Base-by-base conservation (phyloP, 371 early-diverging fungal genomes). In the Zychaea mexicana region DNA sequence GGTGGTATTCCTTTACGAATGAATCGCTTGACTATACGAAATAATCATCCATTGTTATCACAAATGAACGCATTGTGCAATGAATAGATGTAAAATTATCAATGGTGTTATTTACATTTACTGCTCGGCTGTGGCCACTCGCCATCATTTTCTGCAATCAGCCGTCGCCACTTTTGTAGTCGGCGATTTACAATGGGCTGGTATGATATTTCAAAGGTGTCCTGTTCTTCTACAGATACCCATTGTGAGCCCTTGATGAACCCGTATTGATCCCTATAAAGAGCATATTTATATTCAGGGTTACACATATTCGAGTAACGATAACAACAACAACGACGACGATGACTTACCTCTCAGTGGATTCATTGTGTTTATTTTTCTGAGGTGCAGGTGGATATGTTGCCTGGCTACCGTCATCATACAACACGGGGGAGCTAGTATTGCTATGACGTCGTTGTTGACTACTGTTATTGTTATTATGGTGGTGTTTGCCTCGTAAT, bases 1-100 rank as follows among this genome's bases (percentile, higher is more conserved):
- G 88, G 73, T 52, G 95, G 95, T 57, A 95, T 89, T 9, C 95
- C 95, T 72, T 92, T 92, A 30, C 94, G 86, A 42, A 95, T 84
- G 61, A 90, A 90, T 46, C 93, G 78, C 62, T 94, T 94, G 31
- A 92, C 90, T 89, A 45, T 24, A 24, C 17, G n/a, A 45, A 4
- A 17, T 45, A 4, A 45, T 45, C 17, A 45, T 45, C 45, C 4
- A 0, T 58, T 22, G 3, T 3, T 10, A 10, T 27, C 36, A 12
- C 26, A 38, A 27, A 57, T 2, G n/a, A 2, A 47, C 17, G 30
- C 13, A 6, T 42, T 1, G 4, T 7, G 15, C 0, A 46, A 60
- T 7, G n/a, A 12, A 42, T 12, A 22, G 21, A 24, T 24, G 12
- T 49, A 24, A 9, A 24, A 22, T 17, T 49, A 49, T 49, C 5